phyloP scores from a whole-genome alignment of 371 early-diverging fungal species.

The Mortierella sp. region DNA sequence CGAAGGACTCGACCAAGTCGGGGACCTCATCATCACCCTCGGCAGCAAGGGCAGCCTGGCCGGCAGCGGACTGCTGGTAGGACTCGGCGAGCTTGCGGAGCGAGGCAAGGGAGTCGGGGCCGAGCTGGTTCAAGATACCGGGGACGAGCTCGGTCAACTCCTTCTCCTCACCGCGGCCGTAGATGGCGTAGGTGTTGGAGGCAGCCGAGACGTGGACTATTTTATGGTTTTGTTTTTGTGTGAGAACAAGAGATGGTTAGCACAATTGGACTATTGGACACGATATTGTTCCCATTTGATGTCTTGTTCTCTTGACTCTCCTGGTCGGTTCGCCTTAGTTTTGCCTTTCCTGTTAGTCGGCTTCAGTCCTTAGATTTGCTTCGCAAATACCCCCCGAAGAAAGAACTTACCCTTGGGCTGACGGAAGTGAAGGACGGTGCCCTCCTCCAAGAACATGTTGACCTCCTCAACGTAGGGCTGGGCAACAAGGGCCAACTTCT shows the following conservation, averaged over 20 bases:
- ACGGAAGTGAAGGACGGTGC: slow-evolving; percentile 94
- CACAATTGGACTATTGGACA: neutral
- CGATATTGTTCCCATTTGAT: no score
- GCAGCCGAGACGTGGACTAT: slow-evolving; percentile 87
- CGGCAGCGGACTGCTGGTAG: slow-evolving; percentile 52
- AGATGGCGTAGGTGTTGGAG: slow-evolving; percentile 94
- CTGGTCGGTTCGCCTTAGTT: neutral
- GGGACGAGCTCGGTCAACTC: slow-evolving; percentile 94
- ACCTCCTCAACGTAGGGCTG: slow-evolving; percentile 95
- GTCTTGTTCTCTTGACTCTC: neutral
- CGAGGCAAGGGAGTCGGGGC: slow-evolving; percentile 92
- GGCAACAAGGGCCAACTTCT: slow-evolving; percentile 91
- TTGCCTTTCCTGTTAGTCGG: neutral
- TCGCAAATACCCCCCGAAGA: no score
- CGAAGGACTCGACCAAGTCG: slow-evolving; percentile 61
- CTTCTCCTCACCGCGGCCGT: slow-evolving; percentile 91
- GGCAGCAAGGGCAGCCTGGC: slow-evolving; percentile 41
- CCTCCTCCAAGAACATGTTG: slow-evolving; percentile 98
- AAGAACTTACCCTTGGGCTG: slow-evolving; percentile 84
- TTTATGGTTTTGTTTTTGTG: neutral
- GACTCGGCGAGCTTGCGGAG: slow-evolving; percentile 69
- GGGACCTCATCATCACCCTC: slow-evolving; percentile 72
- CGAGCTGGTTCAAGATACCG: slow-evolving; percentile 95
- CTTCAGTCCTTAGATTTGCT: no score
- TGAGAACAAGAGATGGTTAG: neutral